phyloP scores from a whole-genome alignment of 2,329 filamentous ascomycete genomes.

The Ciborinia camelliae region DNA sequence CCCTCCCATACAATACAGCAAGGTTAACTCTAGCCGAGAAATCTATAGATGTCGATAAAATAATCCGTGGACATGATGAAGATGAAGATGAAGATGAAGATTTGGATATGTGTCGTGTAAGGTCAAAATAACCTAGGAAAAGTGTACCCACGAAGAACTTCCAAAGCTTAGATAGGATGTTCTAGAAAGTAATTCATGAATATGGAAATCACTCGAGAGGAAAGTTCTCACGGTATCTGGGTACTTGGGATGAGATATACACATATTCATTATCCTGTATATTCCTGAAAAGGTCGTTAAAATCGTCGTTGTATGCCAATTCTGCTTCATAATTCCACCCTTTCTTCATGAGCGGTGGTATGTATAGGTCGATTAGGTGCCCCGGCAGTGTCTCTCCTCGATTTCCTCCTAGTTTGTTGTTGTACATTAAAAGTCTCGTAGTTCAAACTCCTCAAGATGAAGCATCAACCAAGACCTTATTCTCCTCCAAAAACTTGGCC shows the following conservation, averaged over 20 bases:
- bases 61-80: too few relatives aligned
- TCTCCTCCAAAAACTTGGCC: conserved; percentile 87
- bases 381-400: neutral
- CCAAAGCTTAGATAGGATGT: neutral
- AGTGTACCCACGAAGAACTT: neutral
- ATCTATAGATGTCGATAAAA: neutral
- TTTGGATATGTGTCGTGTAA: too few relatives aligned
- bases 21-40: neutral
- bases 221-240: neutral
- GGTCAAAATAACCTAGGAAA: too few relatives aligned
- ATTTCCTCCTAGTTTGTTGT: neutral
- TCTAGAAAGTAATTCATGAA: neutral
- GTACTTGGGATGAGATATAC: neutral
- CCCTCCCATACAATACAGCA: neutral
- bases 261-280: conserved; percentile 3
- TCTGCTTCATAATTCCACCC: neutral
- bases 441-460: neutral
- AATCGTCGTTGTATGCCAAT: neutral
- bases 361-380: neutral
- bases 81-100: too few relatives aligned
- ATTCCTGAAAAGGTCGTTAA: neutral
- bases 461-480: conserved; percentile 66
- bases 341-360: neutral
- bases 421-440: neutral
- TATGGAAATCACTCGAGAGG: neutral